Conservation (phyloP, 1,139 yeast species). For the Sugiyamaella grinbergsii region DNA sequence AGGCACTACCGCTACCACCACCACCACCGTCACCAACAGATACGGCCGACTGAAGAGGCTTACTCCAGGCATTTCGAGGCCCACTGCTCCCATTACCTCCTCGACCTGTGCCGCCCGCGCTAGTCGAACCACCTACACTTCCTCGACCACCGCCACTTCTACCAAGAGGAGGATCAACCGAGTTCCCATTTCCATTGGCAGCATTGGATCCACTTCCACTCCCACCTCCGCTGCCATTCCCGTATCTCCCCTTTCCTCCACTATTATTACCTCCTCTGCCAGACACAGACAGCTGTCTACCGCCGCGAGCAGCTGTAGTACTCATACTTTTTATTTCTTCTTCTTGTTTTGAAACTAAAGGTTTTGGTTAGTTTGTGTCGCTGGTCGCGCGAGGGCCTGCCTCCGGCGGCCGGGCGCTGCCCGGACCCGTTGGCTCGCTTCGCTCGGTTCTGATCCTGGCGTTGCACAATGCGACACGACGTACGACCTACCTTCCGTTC, state of each 20-base stretch:
- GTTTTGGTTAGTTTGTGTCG: neutral
- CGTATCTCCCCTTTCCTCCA: slow-evolving; percentile 1
- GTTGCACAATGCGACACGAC: too few relatives aligned
- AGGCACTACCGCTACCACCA: neutral
- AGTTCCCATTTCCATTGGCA: slow-evolving; percentile 1
- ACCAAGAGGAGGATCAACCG: slow-evolving; percentile 17
- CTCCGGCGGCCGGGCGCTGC: too few relatives aligned
- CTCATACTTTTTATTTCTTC: too few relatives aligned
- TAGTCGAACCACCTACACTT: slow-evolving; percentile 1
- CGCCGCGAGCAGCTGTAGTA: slow-evolving; percentile 18
- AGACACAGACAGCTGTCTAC: slow-evolving; percentile 17
- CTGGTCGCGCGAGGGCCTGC: too few relatives aligned
- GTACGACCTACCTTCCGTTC: too few relatives aligned
- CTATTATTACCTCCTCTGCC: slow-evolving; percentile 3
- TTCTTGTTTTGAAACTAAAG: too few relatives aligned
- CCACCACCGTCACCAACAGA: neutral
- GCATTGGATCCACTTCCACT: slow-evolving; percentile 8
- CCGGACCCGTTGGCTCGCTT: too few relatives aligned
- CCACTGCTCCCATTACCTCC: slow-evolving; percentile 1
- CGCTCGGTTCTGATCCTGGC: too few relatives aligned
- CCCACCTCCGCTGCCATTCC: neutral
- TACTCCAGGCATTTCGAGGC: slow-evolving; percentile 21
- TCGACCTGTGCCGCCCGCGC: neutral
- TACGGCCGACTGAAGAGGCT: slow-evolving; percentile 21
- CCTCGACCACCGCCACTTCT: slow-evolving; percentile 3